phyloP scores from a whole-genome alignment of 2,329 filamentous ascomycete species.

The Aspergillus tubingensis region DNA sequence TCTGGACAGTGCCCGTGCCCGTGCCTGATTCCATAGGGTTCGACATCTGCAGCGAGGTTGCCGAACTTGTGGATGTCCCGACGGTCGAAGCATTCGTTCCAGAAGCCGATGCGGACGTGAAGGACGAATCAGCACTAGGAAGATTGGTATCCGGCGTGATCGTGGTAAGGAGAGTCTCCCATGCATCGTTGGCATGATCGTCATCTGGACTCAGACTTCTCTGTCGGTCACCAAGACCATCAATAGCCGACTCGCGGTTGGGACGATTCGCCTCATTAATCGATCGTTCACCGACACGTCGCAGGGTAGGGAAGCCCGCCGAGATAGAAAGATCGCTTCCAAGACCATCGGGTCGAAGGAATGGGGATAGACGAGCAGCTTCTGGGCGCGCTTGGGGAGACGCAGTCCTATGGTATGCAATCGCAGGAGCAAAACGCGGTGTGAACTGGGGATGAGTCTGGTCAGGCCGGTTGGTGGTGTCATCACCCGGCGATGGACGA shows the following conservation, averaged over 20 bases:
- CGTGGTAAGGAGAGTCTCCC: conserved; percentile 79
- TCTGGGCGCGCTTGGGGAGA: conserved; percentile 26
- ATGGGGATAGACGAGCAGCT: conserved; percentile 25
- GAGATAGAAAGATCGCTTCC: conserved; percentile 22
- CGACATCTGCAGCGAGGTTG: conserved; percentile 47
- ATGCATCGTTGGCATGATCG: conserved; percentile 58
- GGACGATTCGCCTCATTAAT: conserved; percentile 26
- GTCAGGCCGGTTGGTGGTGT: conserved; percentile 17
- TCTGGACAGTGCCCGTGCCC: conserved; percentile 25
- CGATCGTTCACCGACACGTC: conserved; percentile 39
- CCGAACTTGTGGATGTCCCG: conserved; percentile 35
- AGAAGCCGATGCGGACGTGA: conserved; percentile 59
- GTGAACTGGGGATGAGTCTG: conserved; percentile 36
- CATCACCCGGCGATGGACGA: conserved; percentile 25
- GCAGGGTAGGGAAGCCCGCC: conserved; percentile 29
- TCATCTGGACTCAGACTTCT: conserved; percentile 72
- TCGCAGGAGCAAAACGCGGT: conserved; percentile 49
- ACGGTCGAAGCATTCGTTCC: conserved; percentile 30
- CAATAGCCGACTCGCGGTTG: conserved; percentile 43
- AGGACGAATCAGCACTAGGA: conserved; percentile 80
- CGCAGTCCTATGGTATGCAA: conserved; percentile 30
- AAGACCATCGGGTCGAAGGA: conserved; percentile 26
- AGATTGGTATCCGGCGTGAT: conserved; percentile 79
- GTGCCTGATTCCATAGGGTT: conserved; percentile 25
- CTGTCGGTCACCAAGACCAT: conserved; percentile 82